These are phyloP conservation scores for Adansonia grandidieri DNA, from an alignment of 441 rosid species.

Conservation along the genomic window DNA sequence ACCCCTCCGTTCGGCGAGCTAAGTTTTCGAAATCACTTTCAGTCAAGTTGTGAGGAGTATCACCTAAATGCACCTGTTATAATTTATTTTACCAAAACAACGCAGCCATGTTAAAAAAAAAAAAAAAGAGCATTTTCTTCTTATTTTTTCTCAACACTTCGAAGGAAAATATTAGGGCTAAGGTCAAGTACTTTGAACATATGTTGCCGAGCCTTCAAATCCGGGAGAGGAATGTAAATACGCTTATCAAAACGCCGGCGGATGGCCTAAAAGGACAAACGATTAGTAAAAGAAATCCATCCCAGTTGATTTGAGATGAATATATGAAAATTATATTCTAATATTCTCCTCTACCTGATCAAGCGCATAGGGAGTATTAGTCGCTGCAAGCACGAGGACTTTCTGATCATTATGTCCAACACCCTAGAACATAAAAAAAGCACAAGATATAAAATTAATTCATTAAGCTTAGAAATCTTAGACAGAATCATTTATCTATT, in stretches of 20 bases:
- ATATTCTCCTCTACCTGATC: conserved; percentile 67
- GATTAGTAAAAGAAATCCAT: conserved; percentile 35
- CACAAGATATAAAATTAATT: conserved; percentile 2
- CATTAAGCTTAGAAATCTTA: conserved; percentile 1
- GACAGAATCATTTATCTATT: not conserved
- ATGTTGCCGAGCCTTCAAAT: conserved; percentile 90
- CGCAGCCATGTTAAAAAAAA: not conserved
- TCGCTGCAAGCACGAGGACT: conserved; percentile 98
- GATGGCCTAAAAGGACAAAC: conserved; percentile 71
- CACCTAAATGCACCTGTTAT: conserved; percentile 93
- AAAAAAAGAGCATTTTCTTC: too few species aligned
- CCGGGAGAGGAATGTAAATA: conserved; percentile 98
- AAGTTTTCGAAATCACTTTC: conserved; percentile 92
- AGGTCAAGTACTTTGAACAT: conserved; percentile 81
- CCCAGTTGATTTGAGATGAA: conserved; percentile 23
- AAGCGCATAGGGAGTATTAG: conserved; percentile 95
- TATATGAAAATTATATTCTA: conserved; percentile 22
- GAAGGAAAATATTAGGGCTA: conserved; percentile 16
- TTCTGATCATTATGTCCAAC: conserved; percentile 93
- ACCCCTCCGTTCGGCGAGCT: conserved; percentile 85
- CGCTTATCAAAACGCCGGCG: conserved; percentile 99
- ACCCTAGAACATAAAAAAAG: conserved; percentile 58
- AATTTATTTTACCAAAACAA: conserved; percentile 24
- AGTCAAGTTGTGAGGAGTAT: conserved; percentile 90
- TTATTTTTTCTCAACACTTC: not conserved